These are phyloP conservation scores for Venustampulla echinocandica DNA, from an alignment of 495 filamentous ascomycete species.

Conservation along the genomic window DNA sequence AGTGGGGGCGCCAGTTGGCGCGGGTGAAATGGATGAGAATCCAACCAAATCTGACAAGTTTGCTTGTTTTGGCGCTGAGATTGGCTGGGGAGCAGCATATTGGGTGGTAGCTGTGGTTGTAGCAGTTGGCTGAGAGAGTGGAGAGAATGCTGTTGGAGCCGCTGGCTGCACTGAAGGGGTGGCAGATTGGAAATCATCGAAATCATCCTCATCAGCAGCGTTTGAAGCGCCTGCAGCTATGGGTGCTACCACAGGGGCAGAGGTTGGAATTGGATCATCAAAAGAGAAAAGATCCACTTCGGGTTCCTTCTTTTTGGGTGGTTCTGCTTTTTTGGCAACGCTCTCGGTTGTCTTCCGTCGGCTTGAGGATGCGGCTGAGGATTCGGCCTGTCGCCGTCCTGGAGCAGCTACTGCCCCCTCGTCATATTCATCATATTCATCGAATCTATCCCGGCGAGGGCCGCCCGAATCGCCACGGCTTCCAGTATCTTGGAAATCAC, in stretches of 20 bases:
- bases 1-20: conserved; percentile 46
- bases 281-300: conserved; percentile 86
- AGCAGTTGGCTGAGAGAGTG: conserved; percentile 44
- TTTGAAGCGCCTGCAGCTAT: conserved; percentile 38
- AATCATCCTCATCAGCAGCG: conserved; percentile 77
- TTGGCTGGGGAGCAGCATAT: conserved; percentile 73
- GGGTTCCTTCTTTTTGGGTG: conserved; percentile 70
- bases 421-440: conserved; percentile 95
- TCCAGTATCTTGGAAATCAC: conserved; percentile 61
- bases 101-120: conserved; percentile 60
- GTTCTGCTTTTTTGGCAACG: conserved; percentile 46
- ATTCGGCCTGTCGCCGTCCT: conserved; percentile 29
- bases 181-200: conserved; percentile 97
- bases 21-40: conserved; percentile 72
- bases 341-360: conserved; percentile 19
- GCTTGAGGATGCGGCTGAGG: conserved; percentile 34
- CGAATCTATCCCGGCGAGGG: conserved; percentile 61
- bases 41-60: conserved; percentile 72
- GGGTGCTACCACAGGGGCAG: conserved; percentile 40
- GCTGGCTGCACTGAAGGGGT: conserved; percentile 42
- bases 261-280: conserved; percentile 50
- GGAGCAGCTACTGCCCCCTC: conserved; percentile 51
- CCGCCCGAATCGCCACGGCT: conserved; percentile 26
- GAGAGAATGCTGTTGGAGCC: conserved; percentile 32
- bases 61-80: conserved; percentile 68